Conservation (phyloP, 176 grass and related monocot species). For the Carex littledalei region DNA sequence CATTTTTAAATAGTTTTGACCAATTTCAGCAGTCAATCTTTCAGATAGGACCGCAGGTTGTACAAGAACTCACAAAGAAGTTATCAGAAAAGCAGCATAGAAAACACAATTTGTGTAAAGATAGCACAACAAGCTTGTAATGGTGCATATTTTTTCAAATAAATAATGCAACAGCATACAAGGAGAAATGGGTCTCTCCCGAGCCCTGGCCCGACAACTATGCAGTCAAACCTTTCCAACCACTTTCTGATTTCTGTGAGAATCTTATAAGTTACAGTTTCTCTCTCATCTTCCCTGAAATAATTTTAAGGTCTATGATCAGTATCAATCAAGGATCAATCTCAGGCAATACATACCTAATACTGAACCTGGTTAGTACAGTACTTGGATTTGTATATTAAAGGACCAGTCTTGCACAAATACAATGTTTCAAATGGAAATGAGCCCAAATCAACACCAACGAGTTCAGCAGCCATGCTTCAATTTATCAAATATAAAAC, state of each 20-base stretch:
- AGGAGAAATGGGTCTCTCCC: slow-evolving; percentile 92
- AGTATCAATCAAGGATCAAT: not conserved
- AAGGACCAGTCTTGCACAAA: not conserved
- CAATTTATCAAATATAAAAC: not conserved
- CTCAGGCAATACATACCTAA: not conserved
- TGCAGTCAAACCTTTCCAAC: slow-evolving; percentile 91
- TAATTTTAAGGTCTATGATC: not conserved
- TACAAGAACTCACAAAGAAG: not conserved
- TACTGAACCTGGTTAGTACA: not conserved
- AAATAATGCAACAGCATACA: slow-evolving; percentile 38
- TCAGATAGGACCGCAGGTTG: not conserved
- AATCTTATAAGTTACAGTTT: slow-evolving; percentile 51
- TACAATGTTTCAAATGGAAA: not conserved
- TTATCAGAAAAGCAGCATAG: not conserved
- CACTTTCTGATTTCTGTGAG: slow-evolving; percentile 78
- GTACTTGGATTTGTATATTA: not conserved
- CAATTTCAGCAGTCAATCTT: not conserved
- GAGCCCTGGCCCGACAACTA: slow-evolving; percentile 87
- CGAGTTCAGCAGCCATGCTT: not conserved
- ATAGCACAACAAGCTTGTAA: not conserved
- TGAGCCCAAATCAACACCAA: not conserved
- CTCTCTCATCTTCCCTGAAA: slow-evolving; percentile 60
- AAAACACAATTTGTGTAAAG: not conserved
- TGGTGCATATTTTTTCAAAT: not conserved
- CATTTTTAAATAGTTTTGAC: not conserved